Conservation (phyloP, 148 eudicot genomes). For the Salicornia ramosissima region DNA sequence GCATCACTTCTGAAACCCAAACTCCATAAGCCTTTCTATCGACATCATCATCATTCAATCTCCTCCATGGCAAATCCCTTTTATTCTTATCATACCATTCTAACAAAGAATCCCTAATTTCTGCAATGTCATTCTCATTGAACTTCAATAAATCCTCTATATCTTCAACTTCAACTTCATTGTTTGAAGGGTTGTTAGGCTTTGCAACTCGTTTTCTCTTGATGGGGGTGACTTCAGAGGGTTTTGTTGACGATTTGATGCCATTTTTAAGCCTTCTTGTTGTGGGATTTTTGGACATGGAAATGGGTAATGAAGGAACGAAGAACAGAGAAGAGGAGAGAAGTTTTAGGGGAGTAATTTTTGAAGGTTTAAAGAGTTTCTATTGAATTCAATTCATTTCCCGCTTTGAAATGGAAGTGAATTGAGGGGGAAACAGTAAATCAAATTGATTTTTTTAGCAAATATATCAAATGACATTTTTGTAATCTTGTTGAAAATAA, state of each 20-base stretch:
- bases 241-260: neutral
- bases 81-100: constrained; percentile 77
- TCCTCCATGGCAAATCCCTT: constrained; percentile 92
- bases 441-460: no score
- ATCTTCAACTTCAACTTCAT: constrained; percentile 29
- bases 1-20: constrained; percentile 63
- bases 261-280: neutral
- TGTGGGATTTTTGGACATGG: constrained; percentile 19
- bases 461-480: no score
- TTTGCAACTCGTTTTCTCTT: constrained; percentile 21
- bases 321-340: constrained; percentile 1
- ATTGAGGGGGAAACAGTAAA: neutral
- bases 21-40: constrained; percentile 70
- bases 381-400: constrained; percentile 3
- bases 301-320: neutral
- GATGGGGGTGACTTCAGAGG: neutral
- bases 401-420: constrained; percentile 15
- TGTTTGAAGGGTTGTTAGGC: neutral
- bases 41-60: constrained; percentile 30
- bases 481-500: no score
- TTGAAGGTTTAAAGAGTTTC: constrained; percentile 9
- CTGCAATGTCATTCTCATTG: constrained; percentile 35
- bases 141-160: constrained; percentile 68
- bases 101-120: constrained; percentile 66
- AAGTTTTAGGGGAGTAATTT: constrained; percentile 2